Conservation (phyloP, 2,329 filamentous ascomycete genomes). For the Domatiomyces catenatus region DNA sequence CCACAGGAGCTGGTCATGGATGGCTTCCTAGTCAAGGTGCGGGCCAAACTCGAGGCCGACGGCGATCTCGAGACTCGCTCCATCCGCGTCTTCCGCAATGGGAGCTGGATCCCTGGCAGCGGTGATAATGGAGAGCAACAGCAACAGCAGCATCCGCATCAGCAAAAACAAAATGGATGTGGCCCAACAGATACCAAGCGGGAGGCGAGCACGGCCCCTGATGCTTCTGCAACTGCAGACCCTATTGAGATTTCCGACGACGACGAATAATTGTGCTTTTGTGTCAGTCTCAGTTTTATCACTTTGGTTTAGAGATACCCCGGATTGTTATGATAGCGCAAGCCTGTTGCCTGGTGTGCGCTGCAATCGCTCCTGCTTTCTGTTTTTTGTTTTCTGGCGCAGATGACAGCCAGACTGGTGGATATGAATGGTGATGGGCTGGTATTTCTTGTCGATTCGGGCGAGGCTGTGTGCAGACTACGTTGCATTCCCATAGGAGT, state of each 20-base stretch:
- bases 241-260: background rate
- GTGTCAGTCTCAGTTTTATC: background rate
- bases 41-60: slow-evolving; percentile 36
- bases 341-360: background rate
- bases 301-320: background rate
- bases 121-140: background rate
- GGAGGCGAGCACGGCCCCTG: background rate
- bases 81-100: slow-evolving; percentile 49
- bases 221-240: background rate
- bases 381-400: background rate
- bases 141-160: background rate
- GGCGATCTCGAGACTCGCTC: slow-evolving; percentile 39
- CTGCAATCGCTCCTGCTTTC: background rate
- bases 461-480: background rate
- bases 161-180: background rate
- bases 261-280: background rate
- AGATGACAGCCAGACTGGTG: background rate
- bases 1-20: slow-evolving; percentile 59
- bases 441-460: background rate
- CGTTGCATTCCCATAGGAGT: background rate
- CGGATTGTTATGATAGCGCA: no score
- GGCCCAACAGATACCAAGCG: background rate
- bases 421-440: background rate
- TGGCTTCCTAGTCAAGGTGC: slow-evolving; percentile 53
- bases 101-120: slow-evolving; percentile 38